These are phyloP conservation scores for Penicillium argentinense DNA, from an alignment of 495 filamentous ascomycete species.

Conservation along the genomic window DNA sequence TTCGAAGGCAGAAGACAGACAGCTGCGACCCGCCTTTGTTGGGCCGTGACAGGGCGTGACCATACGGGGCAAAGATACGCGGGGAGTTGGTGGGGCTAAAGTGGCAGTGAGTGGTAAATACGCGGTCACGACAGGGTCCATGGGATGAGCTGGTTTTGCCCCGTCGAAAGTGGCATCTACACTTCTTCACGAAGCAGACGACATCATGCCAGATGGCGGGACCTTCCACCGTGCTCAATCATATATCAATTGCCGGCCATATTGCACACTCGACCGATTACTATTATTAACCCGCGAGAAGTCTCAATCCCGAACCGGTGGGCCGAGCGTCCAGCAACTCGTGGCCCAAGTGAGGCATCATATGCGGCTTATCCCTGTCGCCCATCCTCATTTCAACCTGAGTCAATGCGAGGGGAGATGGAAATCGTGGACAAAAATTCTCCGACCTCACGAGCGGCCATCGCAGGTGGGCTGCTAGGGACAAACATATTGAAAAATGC, in stretches of 20 bases:
- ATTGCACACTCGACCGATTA: not conserved
- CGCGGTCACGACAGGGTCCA: not conserved
- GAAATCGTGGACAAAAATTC: slow-evolving; percentile 26
- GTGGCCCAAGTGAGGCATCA: slow-evolving; percentile 16
- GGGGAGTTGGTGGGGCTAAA: not conserved
- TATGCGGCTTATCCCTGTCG: slow-evolving; percentile 15
- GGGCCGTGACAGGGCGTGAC: slow-evolving; percentile 6
- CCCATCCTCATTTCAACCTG: slow-evolving; percentile 18
- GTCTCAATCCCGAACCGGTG: slow-evolving; percentile 18
- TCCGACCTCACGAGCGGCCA: slow-evolving; percentile 20
- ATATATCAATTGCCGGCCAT: not conserved
- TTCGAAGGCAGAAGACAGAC: too few relatives aligned
- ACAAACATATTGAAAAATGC: slow-evolving; percentile 4
- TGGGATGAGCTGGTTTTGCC: too few relatives aligned
- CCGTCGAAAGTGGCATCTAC: too few relatives aligned
- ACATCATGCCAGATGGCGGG: not conserved
- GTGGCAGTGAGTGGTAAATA: not conserved
- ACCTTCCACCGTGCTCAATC: not conserved
- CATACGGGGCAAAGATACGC: not conserved
- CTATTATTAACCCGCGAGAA: not conserved
- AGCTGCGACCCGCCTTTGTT: slow-evolving; percentile 10
- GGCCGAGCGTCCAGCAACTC: slow-evolving; percentile 20
- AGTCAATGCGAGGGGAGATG: slow-evolving; percentile 24
- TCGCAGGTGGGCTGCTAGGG: slow-evolving; percentile 7
- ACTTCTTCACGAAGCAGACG: too few relatives aligned